Evolutionary conservation across 1,284 basidiomycete species (phyloP).

Genomic region (Spongispora temasekensis): DNA sequence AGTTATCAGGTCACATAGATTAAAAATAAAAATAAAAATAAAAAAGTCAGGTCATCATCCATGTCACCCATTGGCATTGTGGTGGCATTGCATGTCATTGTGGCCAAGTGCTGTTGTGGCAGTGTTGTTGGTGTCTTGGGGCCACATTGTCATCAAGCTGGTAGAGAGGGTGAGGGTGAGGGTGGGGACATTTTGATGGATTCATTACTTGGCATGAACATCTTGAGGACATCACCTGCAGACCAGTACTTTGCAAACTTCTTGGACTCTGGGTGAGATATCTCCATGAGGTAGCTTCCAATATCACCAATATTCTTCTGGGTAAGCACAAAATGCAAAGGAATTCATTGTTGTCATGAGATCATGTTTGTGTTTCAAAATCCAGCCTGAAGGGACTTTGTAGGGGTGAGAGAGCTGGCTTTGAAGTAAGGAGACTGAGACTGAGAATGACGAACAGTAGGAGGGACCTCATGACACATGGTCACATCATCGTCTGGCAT

Average conservation of each 20-base stretch:
- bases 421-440: constrained; percentile 18
- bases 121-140: too few species aligned
- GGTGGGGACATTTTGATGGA: background rate
- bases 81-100: too few species aligned
- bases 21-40: too few species aligned
- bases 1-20: too few species aligned
- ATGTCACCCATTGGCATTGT: too few species aligned
- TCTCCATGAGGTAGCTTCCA: constrained; percentile 40
- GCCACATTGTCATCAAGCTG: too few species aligned
- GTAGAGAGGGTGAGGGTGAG: too few species aligned
- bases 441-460: constrained; percentile 15
- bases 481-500: too few species aligned
- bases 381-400: constrained; percentile 37
- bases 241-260: constrained; percentile 49
- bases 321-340: constrained; percentile 42
- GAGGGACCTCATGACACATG: constrained; percentile 23
- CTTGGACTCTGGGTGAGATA: constrained; percentile 44
- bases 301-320: constrained; percentile 44
- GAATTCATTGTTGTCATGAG: constrained; percentile 26
- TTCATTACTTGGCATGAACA: constrained; percentile 44
- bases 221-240: constrained; percentile 36
- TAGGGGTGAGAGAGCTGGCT: constrained; percentile 16
- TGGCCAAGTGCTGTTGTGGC: too few species aligned
- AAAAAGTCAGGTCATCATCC: too few species aligned
- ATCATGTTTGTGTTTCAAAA: constrained; percentile 28